Evolutionary conservation across 1,284 basidiomycete genomes (phyloP).

Genomic region (Volvariella volvacea): DNA sequence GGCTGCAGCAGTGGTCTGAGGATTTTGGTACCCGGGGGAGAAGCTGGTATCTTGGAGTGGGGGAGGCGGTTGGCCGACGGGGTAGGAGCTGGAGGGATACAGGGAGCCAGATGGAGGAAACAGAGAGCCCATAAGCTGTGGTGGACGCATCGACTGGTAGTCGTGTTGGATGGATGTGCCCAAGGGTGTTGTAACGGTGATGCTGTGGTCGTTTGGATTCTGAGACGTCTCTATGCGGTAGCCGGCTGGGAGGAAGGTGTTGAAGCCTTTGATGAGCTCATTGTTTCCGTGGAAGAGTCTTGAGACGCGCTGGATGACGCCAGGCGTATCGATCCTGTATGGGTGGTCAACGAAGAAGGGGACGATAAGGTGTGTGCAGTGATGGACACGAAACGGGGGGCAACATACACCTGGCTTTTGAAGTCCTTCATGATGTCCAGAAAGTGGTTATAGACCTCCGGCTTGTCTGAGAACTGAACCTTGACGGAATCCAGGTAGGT

Average conservation of each 20-base stretch:
- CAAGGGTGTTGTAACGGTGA: slow-evolving; percentile 92
- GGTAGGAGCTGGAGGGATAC: slow-evolving; percentile 9
- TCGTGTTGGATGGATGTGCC: slow-evolving; percentile 72
- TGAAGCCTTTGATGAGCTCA: slow-evolving; percentile 95
- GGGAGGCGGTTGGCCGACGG: slow-evolving; percentile 15
- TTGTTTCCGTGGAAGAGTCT: slow-evolving; percentile 93
- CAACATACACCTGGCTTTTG: slow-evolving; percentile 86
- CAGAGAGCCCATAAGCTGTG: slow-evolving; percentile 15
- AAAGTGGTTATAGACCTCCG: slow-evolving; percentile 96
- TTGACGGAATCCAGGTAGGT: slow-evolving; percentile 97
- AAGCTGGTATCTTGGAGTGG: slow-evolving; percentile 23
- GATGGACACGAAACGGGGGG: slow-evolving; percentile 2
- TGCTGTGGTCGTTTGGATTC: slow-evolving; percentile 74
- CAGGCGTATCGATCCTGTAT: slow-evolving; percentile 92
- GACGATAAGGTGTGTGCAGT: slow-evolving; percentile 6
- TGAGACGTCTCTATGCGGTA: slow-evolving; percentile 92
- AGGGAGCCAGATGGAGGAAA: slow-evolving; percentile 5
- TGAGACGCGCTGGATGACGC: slow-evolving; percentile 96
- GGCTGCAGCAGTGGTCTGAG: slow-evolving; percentile 48
- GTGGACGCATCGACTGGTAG: slow-evolving; percentile 19
- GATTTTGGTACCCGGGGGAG: slow-evolving; percentile 31
- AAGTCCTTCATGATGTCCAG: slow-evolving; percentile 99
- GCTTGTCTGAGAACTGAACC: slow-evolving; percentile 85
- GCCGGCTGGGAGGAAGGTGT: slow-evolving; percentile 95
- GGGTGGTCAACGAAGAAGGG: too few relatives aligned